phyloP scores from a whole-genome alignment of 2,329 filamentous ascomycete species.

The Arthrobotrys iridis region DNA sequence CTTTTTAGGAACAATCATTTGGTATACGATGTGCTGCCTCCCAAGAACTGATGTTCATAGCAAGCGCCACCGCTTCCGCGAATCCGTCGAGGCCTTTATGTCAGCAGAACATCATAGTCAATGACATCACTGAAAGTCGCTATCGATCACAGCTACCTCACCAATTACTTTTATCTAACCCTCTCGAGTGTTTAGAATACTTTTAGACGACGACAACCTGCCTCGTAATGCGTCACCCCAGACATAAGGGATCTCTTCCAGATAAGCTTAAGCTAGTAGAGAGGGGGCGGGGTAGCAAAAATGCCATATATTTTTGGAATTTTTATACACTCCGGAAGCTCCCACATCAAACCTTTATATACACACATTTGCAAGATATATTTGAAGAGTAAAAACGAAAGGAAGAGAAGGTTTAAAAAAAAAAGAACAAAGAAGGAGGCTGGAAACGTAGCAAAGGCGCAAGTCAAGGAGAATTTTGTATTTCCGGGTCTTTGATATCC shows the following conservation, averaged over 20 bases:
- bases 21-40: constrained; percentile 2
- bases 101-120: neutral
- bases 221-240: neutral
- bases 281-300: constrained; percentile 2
- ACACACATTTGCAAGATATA: constrained; percentile 35
- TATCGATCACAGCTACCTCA: no score
- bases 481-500: neutral
- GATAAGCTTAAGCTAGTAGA: neutral
- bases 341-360: constrained; percentile 50
- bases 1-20: no score
- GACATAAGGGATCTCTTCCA: neutral
- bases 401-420: neutral
- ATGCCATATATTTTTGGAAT: constrained; percentile 14
- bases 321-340: constrained; percentile 52
- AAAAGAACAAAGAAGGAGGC: neutral
- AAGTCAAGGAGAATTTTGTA: neutral
- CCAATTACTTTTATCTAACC: no score
- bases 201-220: neutral
- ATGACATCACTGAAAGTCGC: constrained; percentile 5
- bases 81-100: constrained; percentile 6
- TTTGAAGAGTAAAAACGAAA: neutral
- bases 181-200: neutral
- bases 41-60: no score
- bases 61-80: constrained; percentile 2
- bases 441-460: neutral